Evolutionary conservation across 306 rosid genomes (phyloP).

Genomic region (Lablab purpureus): DNA sequence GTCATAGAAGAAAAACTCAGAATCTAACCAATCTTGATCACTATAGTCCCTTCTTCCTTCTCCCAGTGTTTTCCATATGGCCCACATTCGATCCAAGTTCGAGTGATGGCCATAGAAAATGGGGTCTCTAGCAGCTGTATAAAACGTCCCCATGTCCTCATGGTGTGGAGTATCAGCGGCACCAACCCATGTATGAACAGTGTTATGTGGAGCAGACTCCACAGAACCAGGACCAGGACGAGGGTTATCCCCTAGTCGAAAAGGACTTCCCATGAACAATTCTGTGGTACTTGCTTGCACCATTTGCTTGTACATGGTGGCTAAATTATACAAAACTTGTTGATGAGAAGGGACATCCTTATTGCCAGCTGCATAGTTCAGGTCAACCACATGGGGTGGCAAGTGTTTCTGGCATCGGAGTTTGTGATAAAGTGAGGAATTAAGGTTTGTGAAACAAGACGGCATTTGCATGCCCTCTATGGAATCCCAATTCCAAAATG

Average conservation of each 20-base stretch:
- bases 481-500: constrained; percentile 80
- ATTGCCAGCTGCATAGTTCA: constrained; percentile 15
- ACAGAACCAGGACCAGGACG: constrained; percentile 60
- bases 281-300: constrained; percentile 6
- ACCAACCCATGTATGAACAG: constrained; percentile 69
- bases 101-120: constrained; percentile 68
- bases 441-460: constrained; percentile 36
- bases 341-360: neutral
- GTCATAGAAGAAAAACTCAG: constrained; percentile 71
- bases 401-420: constrained; percentile 52
- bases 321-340: constrained; percentile 36
- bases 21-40: constrained; percentile 61
- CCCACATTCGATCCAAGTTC: constrained; percentile 77
- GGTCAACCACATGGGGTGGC: constrained; percentile 55
- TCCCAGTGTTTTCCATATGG: constrained; percentile 65
- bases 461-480: constrained; percentile 66
- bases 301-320: constrained; percentile 60
- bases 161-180: constrained; percentile 50
- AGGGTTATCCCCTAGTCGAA: constrained; percentile 63
- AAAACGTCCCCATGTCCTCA: constrained; percentile 82
- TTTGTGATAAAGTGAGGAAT: constrained; percentile 59
- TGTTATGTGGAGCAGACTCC: constrained; percentile 65
- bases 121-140: constrained; percentile 85
- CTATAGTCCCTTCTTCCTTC: constrained; percentile 46
- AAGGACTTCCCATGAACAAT: constrained; percentile 66